These are phyloP conservation scores for Prunus persica DNA, from an alignment of 306 rosid species.

Conservation along the genomic window DNA sequence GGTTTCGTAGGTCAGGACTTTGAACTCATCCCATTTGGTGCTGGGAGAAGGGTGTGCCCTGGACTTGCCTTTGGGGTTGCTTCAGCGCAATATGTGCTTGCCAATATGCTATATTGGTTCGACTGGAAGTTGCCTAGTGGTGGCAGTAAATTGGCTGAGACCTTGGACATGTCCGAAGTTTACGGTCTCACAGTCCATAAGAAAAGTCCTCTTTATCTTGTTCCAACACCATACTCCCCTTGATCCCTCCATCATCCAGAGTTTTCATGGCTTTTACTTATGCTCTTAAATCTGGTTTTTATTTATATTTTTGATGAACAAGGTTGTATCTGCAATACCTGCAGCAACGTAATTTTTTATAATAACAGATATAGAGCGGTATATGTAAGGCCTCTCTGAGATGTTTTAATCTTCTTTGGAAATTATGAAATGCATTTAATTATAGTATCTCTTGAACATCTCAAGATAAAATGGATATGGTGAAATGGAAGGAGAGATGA, in stretches of 20 bases:
- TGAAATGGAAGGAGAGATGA: background rate
- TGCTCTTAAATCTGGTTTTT: too few species aligned
- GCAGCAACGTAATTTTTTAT: background rate
- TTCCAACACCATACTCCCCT: constrained; percentile 17
- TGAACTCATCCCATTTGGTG: constrained; percentile 25
- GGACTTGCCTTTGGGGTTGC: constrained; percentile 23
- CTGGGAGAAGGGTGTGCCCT: constrained; percentile 36
- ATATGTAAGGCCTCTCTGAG: background rate
- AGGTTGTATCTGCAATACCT: background rate
- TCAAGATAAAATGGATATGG: background rate
- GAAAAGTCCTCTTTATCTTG: constrained; percentile 33
- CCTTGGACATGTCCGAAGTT: constrained; percentile 32
- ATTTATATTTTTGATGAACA: background rate
- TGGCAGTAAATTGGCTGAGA: background rate
- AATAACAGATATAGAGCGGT: background rate
- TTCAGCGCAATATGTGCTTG: background rate
- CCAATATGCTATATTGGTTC: background rate
- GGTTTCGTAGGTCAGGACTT: constrained; percentile 33
- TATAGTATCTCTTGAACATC: background rate
- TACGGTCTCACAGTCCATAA: constrained; percentile 19
- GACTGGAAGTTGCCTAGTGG: constrained; percentile 28
- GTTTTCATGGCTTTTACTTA: too few species aligned
- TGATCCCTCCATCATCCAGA: background rate
- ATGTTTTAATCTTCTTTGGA: background rate
- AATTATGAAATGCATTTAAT: background rate